Evolutionary conservation across 345 rosid species (phyloP), one percentile per base, ranked within the genome.

Genomic region (Excoecaria cochinchinensis): DNA sequence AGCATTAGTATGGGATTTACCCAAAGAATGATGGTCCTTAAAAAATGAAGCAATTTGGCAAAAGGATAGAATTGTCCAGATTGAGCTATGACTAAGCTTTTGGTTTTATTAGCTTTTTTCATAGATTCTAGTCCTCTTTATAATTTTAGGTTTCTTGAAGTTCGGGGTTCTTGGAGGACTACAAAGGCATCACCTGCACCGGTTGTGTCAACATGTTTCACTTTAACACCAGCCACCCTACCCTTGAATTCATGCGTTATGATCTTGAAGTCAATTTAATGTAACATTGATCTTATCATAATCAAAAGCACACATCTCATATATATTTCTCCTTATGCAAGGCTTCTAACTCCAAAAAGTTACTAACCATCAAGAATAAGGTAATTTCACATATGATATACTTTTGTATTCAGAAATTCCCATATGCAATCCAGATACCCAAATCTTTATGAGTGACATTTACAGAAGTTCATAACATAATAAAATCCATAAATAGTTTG

Each of bases 141-240:
- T 9, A 44, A 9, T 44, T 44, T 44, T 44, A 9, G 47, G 47
- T 44, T 44, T 44, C 6, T 44, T 44, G 47, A 44, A 44, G 47
- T 9, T 44, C 8, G 47, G 47, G 47, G 0, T 44, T 44, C 47
- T 5, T 44, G 3, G 3, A 44, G 5, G 47, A 4, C 47, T 44
- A 87, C 84, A 67, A 86, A 84, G 8, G 86, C 82, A 74, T 84
- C 83, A 5, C 85, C 85, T 6, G 86, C 90, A 42, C 85, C 86
- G 10, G 85, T 87, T 69, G 80, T 79, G 70, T 83, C 83, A 25
- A 87, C 85, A 3, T 82, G 73, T 40, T 79, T 76, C 61, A 84
- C 88, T n/a, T 74, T 16, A 36, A 75, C 75, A 19, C 85, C 78
- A 21, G 60, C 69, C 15, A 82, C 85, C 57, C 78, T 70, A 66